Evolutionary conservation across 2,329 filamentous ascomycete species (phyloP), one percentile per base, ranked within the genome.

Genomic region (Alternaria metachromatica): DNA sequence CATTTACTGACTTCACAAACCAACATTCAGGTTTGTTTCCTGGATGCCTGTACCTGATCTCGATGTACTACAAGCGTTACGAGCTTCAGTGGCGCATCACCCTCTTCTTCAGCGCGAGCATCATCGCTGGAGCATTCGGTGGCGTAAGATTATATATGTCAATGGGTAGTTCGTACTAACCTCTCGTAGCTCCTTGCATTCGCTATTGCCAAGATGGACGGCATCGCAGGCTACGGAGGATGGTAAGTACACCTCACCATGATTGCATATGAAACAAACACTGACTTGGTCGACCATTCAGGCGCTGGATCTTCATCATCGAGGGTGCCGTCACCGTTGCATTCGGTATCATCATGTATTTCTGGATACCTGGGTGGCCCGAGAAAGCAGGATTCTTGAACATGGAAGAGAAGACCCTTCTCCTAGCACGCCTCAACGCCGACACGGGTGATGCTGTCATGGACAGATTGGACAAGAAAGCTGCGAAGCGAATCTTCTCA

Each of bases 201-300:
- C 49, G 78, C 76, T 18, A 90, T 92, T 67, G 82, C 81, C 20
- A 91, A 91, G 69, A 84, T 90, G 62, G 88, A 91, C 73, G 82
- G 83, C 25, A 83, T 84, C 7, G 82, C 80, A 12, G 86, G 72
- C 3, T 76, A 78, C 26, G 62, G 73, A 15, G 78, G 76, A 10
- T 80, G 78, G 53, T 44, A 55, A 44, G 11, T 13, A 55, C 15
- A 11, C 15, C 15, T 15, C 30, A 25, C 3, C 6, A 28, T 1
- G 6, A 7, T 10, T 28, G 15, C 1, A 21, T 8, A 15, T 4
- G 33, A 3, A 5, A 28, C 12, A 21, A 20, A 44, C 5, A 26
- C 37, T 55, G 15, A 55, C 6, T 26, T 20, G 1, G 0, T n/a
- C 3, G 3, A 41, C 13, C 12, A 26, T 5, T 11, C 5, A 53